phyloP scores from a whole-genome alignment of 1,284 basidiomycete species.

The Sphaerobolus stellatus region DNA sequence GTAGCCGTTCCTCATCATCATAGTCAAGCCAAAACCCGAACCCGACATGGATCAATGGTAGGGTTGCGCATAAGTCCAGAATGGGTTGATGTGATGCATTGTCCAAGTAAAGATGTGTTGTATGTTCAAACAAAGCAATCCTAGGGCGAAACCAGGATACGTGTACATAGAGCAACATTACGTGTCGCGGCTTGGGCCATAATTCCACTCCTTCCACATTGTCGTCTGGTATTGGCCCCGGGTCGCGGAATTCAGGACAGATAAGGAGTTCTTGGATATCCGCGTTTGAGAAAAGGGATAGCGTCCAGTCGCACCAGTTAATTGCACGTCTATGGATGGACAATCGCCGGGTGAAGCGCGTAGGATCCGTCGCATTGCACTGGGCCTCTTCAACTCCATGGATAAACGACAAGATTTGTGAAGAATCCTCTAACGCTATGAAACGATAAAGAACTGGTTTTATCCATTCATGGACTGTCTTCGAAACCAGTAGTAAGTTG shows the following conservation, averaged over 20 bases:
- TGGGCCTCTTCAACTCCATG: background rate
- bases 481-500: background rate
- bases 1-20: background rate
- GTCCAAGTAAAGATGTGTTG: conserved; percentile 4
- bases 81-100: background rate
- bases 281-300: conserved; percentile 1
- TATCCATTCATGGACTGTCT: background rate
- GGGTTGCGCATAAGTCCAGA: background rate
- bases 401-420: background rate
- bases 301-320: background rate
- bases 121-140: background rate
- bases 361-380: background rate
- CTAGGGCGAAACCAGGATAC: background rate
- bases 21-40: background rate
- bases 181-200: background rate
- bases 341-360: background rate
- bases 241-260: background rate
- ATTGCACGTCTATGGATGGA: background rate
- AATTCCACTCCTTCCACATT: background rate
- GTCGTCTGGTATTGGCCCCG: background rate
- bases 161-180: background rate
- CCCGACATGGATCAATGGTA: conserved; percentile 2
- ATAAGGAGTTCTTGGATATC: background rate
- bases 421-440: background rate
- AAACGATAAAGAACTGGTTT: conserved; percentile 1